A percentile compares a stretch with the other conserved stretches of the same genome.
These are phyloP conservation scores for Sphaerulina musiva DNA, from an alignment of 2,329 filamentous ascomycete genomes.

Conservation along the genomic window DNA sequence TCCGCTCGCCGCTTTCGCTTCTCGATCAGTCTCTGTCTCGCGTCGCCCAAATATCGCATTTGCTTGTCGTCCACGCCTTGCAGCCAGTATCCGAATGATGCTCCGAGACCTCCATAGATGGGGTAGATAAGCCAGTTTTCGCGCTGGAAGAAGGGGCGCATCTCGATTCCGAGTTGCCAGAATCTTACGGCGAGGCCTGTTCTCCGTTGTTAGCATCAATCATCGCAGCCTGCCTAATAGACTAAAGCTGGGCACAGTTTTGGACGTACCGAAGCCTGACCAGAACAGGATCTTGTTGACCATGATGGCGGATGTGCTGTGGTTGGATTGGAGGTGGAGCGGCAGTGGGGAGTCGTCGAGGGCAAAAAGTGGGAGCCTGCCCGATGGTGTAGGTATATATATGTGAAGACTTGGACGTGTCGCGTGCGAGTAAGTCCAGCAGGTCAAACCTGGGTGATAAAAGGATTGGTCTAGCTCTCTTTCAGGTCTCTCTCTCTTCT, in stretches of 20 bases:
- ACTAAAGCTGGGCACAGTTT: background rate
- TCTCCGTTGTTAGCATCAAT: conserved; percentile 4
- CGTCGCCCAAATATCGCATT: conserved; percentile 65
- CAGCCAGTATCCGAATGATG: conserved; percentile 94
- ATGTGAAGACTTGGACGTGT: background rate
- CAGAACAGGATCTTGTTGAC: conserved; percentile 66
- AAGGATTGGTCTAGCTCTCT: background rate
- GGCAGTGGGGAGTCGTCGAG: background rate
- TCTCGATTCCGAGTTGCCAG: conserved; percentile 97
- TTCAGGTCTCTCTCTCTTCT: background rate
- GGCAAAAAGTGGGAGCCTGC: conserved; percentile 7
- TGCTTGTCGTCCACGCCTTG: conserved; percentile 83
- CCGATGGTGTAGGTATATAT: background rate
- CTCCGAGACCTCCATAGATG: conserved; percentile 75
- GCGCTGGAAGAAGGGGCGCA: conserved; percentile 86
- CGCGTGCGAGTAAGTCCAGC: background rate
- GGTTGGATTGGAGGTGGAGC: background rate
- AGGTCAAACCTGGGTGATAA: background rate
- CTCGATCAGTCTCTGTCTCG: conserved; percentile 75
- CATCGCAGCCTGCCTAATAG: background rate
- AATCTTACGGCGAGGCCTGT: conserved; percentile 82
- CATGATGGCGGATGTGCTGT: conserved; percentile 33
- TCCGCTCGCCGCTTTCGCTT: conserved; percentile 76
- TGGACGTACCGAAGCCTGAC: conserved; percentile 73
- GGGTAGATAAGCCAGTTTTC: conserved; percentile 87